Evolutionary conservation across 768 basidiomycete species (phyloP).

Genomic region (Amanita phalloides): DNA sequence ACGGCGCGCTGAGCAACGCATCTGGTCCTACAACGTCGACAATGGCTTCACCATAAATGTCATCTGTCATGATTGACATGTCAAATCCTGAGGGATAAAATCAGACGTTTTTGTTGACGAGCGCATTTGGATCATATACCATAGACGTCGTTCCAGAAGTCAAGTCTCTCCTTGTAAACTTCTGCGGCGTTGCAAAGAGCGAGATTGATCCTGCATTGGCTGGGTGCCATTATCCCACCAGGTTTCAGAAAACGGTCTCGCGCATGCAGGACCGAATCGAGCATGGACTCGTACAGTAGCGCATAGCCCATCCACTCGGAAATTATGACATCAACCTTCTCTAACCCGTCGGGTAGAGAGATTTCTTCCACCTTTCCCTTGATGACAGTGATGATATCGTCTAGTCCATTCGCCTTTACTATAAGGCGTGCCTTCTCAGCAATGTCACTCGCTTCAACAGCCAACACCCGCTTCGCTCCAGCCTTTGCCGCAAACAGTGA

Average conservation of each 20-base stretch:
- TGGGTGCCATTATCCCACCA: conserved; percentile 82
- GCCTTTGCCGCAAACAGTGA: conserved; percentile 84
- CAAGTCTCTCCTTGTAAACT: conserved; percentile 70
- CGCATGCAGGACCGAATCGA: conserved; percentile 87
- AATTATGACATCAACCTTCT: conserved; percentile 86
- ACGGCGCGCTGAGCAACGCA: conserved; percentile 53
- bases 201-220: conserved; percentile 81
- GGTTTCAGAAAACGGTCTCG: conserved; percentile 77
- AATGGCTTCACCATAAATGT: conserved; percentile 72
- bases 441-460: conserved; percentile 85
- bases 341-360: conserved; percentile 53
- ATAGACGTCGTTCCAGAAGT: conserved; percentile 88
- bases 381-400: conserved; percentile 74
- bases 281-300: conserved; percentile 92
- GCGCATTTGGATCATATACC: conserved; percentile 30
- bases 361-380: conserved; percentile 90
- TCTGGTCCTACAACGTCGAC: conserved; percentile 68
- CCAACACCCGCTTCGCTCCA: conserved; percentile 84
- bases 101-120: neutral
- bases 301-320: conserved; percentile 99
- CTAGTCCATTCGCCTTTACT: conserved; percentile 63
- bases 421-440: conserved; percentile 70
- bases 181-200: conserved; percentile 69
- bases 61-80: conserved; percentile 68
- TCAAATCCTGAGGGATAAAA: conserved; percentile 61